Percentiles rank a stretch among this genome's conserved stretches.
These are phyloP conservation scores for Phytophthora litchii DNA, from an alignment of 352 stramenopile species.

Conservation along the genomic window DNA sequence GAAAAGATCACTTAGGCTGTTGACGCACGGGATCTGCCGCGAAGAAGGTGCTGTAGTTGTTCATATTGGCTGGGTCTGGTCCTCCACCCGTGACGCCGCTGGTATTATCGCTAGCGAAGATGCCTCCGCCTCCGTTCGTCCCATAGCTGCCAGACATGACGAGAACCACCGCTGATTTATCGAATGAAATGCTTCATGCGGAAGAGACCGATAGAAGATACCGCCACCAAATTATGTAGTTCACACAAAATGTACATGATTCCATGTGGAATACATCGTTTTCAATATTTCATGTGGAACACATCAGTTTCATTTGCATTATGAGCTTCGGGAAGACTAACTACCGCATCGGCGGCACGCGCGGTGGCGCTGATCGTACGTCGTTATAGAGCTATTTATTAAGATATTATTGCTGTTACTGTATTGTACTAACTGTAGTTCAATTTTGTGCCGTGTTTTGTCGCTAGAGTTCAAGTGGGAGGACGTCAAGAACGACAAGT, in stretches of 20 bases:
- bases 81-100: constrained; percentile 35
- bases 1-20: constrained; percentile 1
- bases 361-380: constrained; percentile 86
- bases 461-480: constrained; percentile 92
- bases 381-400: constrained; percentile 1
- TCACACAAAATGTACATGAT: constrained; percentile 1
- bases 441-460: constrained; percentile 2
- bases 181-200: constrained; percentile 9
- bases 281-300: constrained; percentile 1
- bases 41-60: constrained; percentile 83
- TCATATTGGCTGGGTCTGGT: constrained; percentile 35
- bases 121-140: constrained; percentile 28
- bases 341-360: constrained; percentile 87
- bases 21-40: constrained; percentile 51
- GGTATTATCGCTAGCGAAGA: constrained; percentile 34
- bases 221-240: constrained; percentile 6
- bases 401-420: neutral
- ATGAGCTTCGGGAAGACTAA: constrained; percentile 90
- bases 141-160: constrained; percentile 48
- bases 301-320: constrained; percentile 11
- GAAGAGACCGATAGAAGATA: constrained; percentile 17
- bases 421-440: neutral
- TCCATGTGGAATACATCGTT: no score
- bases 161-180: constrained; percentile 10
- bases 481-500: constrained; percentile 94